Percentiles rank a stretch among this genome's conserved stretches.
phyloP scores from a whole-genome alignment of 2,329 filamentous ascomycete genomes.

The Apiospora pterosperma region DNA sequence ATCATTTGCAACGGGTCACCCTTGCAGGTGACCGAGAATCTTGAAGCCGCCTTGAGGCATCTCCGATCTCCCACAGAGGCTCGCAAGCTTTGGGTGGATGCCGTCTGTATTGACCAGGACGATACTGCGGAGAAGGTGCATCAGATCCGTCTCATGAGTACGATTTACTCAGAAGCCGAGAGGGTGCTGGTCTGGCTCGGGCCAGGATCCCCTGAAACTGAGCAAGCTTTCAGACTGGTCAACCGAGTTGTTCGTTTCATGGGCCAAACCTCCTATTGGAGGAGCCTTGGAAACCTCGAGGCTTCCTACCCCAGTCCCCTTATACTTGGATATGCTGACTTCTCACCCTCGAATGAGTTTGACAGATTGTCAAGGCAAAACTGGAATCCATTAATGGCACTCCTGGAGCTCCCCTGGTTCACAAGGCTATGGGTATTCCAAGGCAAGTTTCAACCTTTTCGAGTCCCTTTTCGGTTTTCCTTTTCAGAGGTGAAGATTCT shows the following conservation, averaged over 20 bases:
- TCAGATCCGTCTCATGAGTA: conserved; percentile 8
- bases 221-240: neutral
- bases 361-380: neutral
- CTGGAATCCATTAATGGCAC: neutral
- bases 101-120: conserved; percentile 7
- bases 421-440: neutral
- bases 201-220: neutral
- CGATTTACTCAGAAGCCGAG: conserved; percentile 10
- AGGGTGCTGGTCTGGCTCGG: neutral
- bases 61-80: neutral
- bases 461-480: neutral
- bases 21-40: neutral
- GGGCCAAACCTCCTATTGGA: neutral
- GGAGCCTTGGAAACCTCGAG: neutral
- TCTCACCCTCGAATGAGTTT: neutral
- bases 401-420: neutral
- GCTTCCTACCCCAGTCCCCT: neutral
- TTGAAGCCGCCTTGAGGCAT: neutral
- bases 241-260: neutral
- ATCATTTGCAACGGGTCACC: neutral
- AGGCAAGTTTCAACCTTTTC: neutral
- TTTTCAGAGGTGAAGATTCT: no score
- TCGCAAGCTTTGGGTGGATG: conserved; percentile 17
- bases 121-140: neutral
- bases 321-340: neutral